Evolutionary conservation across 768 basidiomycete species (phyloP), one percentile per base, ranked within the genome.

Genomic region (Psilocybe cyanescens): DNA sequence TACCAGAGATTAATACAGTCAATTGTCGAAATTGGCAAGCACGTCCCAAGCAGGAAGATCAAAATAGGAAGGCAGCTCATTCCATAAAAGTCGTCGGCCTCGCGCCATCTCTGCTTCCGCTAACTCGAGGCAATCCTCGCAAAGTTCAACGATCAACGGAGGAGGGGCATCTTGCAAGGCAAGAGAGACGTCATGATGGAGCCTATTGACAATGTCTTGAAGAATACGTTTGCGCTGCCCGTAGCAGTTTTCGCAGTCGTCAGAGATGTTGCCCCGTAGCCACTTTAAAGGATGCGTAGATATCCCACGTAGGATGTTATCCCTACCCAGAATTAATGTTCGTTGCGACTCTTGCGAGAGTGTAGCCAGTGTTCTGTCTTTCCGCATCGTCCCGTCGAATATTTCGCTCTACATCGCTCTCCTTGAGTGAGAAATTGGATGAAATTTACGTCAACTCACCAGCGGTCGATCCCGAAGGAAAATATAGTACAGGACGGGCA

Each of bases 1-100:
- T 24, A 24, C 24, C 24, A 24, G 24, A 24, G 33, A 35, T 2
- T 35, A 7, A 35, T 35, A 35, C 41, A 16, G n/a, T 44, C 14
- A 44, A n/a, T 44, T 44, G 41, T 44, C n/a, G 41, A 44, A 44
- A 9, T 44, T 44, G 5, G 41, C 41, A 44, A 53, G 51, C 8
- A 53, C 33, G 29, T 49, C 57, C 57, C 57, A 58, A 19, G 35
- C 1, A 37, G 57, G 57, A 8, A 58, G 46, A 14, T 48, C 57
- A 24, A 58, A 58, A 16, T 58, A 58, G 17, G 30, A 16, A 31
- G 57, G 57, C 3, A 58, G 33, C 11, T 48, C 31, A 11, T 49
- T 8, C 57, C 57, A 58, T 33, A 58, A 8, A 0, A 2, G 30
- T 12, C 17, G 9, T 9, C 57, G 30, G 7, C 57, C 57, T 6